Percentiles rank a stretch among this genome's conserved stretches.
phyloP scores from a whole-genome alignment of 352 stramenopile genomes.

The Phytophthora lateralis region DNA sequence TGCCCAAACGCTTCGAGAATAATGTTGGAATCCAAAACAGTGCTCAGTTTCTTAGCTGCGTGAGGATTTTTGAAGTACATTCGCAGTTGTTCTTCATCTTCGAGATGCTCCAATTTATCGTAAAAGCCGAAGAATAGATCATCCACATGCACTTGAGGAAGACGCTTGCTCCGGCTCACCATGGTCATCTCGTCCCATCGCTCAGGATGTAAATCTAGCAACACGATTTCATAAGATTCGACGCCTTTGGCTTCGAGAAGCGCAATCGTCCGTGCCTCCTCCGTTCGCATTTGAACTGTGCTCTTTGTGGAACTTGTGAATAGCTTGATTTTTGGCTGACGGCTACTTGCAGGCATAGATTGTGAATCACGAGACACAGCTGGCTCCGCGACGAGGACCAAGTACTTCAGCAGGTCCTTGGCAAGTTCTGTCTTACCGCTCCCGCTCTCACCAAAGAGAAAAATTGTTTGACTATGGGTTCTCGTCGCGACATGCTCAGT shows the following conservation, averaged over 20 bases:
- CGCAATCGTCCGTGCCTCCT: constrained; percentile 75
- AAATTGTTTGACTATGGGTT: constrained; percentile 34
- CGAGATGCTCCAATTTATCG: constrained; percentile 74
- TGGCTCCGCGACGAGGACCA: constrained; percentile 60
- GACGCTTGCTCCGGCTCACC: constrained; percentile 70
- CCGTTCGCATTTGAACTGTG: constrained; percentile 81
- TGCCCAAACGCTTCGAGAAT: constrained; percentile 82
- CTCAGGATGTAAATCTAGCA: constrained; percentile 70
- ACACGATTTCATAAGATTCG: constrained; percentile 67
- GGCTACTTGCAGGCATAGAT: neutral
- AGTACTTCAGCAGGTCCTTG: constrained; percentile 84
- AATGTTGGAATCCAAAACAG: constrained; percentile 70
- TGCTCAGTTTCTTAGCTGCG: constrained; percentile 63
- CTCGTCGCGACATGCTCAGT: neutral
- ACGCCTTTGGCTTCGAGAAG: constrained; percentile 76
- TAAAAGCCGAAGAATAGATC: constrained; percentile 80
- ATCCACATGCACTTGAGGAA: constrained; percentile 79
- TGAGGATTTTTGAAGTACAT: constrained; percentile 81
- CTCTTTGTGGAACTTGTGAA: constrained; percentile 88
- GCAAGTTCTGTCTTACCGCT: constrained; percentile 80
- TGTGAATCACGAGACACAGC: constrained; percentile 20
- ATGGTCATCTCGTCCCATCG: constrained; percentile 69
- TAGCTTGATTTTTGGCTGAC: constrained; percentile 53
- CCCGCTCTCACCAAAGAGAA: constrained; percentile 71
- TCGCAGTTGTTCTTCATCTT: constrained; percentile 79